Base-by-base conservation (phyloP, 1,284 basidiomycete species). In the Microbotryum silenes-acaulis region DNA sequence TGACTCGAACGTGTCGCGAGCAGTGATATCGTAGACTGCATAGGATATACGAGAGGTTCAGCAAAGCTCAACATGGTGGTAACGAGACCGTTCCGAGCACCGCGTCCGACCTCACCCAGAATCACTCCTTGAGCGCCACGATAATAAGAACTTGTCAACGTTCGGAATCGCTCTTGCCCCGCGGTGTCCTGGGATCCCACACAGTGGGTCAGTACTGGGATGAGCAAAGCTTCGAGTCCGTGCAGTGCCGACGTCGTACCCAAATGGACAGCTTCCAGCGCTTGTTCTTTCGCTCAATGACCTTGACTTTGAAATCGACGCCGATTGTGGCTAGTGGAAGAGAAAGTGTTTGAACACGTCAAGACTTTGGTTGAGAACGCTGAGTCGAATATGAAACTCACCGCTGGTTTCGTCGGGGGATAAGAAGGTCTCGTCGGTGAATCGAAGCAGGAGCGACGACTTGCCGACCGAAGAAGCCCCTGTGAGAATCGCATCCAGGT, bases 351-450 rank as follows among this genome's bases (percentile, higher is more conserved):
- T 23, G 1, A 5, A 5, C 16, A 6, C 8, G 27, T 52, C 47
- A 56, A 55, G 25, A 12, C 16, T 25, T 25, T n/a, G 31, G 37
- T 49, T 12, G 46, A 5, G 23, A 10, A 54, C 29, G 37, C 37
- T 9, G 33, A 47, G 7, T 14, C 6, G 75, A 87, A 88, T 74
- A 88, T 87, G 1, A 89, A 86, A 14, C 88, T 92, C 96, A 27
- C 92, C 90, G 60, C 86, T 88, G 50, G 88, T 85, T 78, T 97
- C 94, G 73, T 97, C 94, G 72, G 96, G 90, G 25, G 89, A 86
- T 37, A 97, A 78, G 83, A 93, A 98, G 71, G 91, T 89, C 76
- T 97, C 89, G 74, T 98, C 93, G 4, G 92, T 94, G 80, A 97
- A 98, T 8, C 94, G 82, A 7, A 97, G 79, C 1, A 98, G 77